phyloP scores from a whole-genome alignment of 2,329 filamentous ascomycete species.

The Penicillium sp. region DNA sequence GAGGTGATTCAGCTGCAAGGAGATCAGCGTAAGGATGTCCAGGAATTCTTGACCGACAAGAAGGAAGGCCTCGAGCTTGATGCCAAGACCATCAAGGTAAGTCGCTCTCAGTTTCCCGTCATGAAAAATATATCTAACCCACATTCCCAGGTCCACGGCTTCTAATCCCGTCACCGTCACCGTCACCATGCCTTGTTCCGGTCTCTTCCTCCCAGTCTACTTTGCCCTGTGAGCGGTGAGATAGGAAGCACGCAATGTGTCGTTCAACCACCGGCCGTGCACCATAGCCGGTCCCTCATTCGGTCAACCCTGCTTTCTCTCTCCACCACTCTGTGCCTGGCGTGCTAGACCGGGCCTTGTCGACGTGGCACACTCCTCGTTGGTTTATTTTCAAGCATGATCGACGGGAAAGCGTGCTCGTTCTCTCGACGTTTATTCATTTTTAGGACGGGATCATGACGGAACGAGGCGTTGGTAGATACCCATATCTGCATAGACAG shows the following conservation, averaged over 20 bases:
- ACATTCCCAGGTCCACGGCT: slow-evolving; percentile 49
- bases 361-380: slow-evolving; percentile 27
- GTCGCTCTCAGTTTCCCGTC: slow-evolving; percentile 5
- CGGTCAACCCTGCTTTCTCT: slow-evolving; percentile 24
- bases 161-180: slow-evolving; percentile 43
- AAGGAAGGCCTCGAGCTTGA: slow-evolving; percentile 91
- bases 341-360: slow-evolving; percentile 33
- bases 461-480: slow-evolving; percentile 46
- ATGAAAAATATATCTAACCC: slow-evolving; percentile 8
- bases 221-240: slow-evolving; percentile 38
- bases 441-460: slow-evolving; percentile 36
- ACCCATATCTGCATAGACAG: slow-evolving; percentile 40
- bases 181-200: slow-evolving; percentile 40
- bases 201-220: slow-evolving; percentile 44
- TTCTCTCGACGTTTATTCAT: slow-evolving; percentile 25
- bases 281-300: slow-evolving; percentile 17
- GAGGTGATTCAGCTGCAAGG: slow-evolving; percentile 99
- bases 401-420: slow-evolving; percentile 23
- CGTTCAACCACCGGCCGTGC: slow-evolving; percentile 26
- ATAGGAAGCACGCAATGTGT: slow-evolving; percentile 34
- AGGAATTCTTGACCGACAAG: slow-evolving; percentile 96
- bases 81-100: slow-evolving; percentile 93
- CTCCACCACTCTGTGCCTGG: slow-evolving; percentile 28
- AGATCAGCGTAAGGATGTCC: slow-evolving; percentile 97
- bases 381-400: slow-evolving; percentile 18